These are phyloP conservation scores for Ascochyta rabiei DNA, from an alignment of 2,329 filamentous ascomycete species.

Conservation along the genomic window DNA sequence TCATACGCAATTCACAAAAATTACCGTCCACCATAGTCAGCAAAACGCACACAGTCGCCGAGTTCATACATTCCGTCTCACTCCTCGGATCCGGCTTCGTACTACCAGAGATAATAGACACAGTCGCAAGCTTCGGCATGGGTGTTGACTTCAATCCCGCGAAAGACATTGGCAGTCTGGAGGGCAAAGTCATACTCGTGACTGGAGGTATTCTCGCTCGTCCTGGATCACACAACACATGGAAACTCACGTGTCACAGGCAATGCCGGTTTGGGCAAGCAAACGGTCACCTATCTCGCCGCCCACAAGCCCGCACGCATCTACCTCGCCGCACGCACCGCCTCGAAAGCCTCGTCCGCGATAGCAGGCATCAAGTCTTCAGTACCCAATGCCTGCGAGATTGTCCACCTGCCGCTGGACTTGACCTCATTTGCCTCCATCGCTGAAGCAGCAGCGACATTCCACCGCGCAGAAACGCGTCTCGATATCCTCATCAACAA, in stretches of 20 bases:
- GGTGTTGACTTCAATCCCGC: conserved; percentile 36
- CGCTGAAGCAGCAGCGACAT: conserved; percentile 42
- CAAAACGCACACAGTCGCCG: not conserved
- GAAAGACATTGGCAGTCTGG: conserved; percentile 30
- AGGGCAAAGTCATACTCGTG: conserved; percentile 44
- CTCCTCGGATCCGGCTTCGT: conserved; percentile 17
- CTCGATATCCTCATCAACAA: conserved; percentile 57
- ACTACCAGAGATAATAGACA: conserved; percentile 10
- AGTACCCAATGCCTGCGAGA: conserved; percentile 42
- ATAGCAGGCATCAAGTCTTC: conserved; percentile 48
- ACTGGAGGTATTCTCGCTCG: conserved; percentile 39
- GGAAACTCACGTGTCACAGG: conserved; percentile 32
- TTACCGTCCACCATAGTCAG: not conserved
- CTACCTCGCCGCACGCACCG: conserved; percentile 55
- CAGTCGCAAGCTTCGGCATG: conserved; percentile 18
- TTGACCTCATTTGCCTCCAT: conserved; percentile 52
- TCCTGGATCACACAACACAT: not conserved
- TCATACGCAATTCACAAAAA: not conserved
- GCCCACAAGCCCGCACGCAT: conserved; percentile 53
- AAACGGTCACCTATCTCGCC: conserved; percentile 53
- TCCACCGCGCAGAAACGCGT: conserved; percentile 45
- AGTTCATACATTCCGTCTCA: conserved; percentile 2
- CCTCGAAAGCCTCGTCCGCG: conserved; percentile 50
- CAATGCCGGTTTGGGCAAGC: conserved; percentile 56
- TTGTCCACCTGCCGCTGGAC: conserved; percentile 51